phyloP scores from a whole-genome alignment of 768 basidiomycete genomes.

The Boletus reticuloceps region DNA sequence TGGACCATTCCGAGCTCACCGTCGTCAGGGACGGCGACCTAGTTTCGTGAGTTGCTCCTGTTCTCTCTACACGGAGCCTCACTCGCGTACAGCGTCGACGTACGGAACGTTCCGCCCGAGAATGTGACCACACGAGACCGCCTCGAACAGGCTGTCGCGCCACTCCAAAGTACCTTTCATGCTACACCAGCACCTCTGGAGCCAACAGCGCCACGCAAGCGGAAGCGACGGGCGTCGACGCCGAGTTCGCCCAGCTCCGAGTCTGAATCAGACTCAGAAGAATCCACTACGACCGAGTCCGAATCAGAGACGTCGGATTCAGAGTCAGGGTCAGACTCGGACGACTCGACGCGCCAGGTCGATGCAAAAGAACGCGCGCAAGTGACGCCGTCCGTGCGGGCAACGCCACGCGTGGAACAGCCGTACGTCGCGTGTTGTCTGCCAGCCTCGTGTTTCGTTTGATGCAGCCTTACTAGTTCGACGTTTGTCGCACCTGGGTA shows the following conservation, averaged over 20 bases:
- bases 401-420: neutral
- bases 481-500: constrained; percentile 51
- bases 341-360: neutral
- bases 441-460: neutral
- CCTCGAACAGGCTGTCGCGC: neutral
- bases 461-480: neutral
- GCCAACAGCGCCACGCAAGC: constrained; percentile 11
- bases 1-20: constrained; percentile 25
- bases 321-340: constrained; percentile 18
- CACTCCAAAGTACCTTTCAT: neutral
- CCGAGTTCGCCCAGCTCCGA: constrained; percentile 18
- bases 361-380: neutral
- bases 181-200: neutral
- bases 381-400: constrained; percentile 4
- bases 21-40: constrained; percentile 29
- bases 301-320: constrained; percentile 22
- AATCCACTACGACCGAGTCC: constrained; percentile 13
- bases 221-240: constrained; percentile 22
- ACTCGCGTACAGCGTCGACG: constrained; percentile 19
- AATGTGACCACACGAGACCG: too few species aligned
- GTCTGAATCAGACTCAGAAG: constrained; percentile 7
- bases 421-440: constrained; percentile 4
- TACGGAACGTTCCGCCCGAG: neutral
- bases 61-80: neutral
- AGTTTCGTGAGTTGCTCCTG: constrained; percentile 17